phyloP scores from a whole-genome alignment of 768 basidiomycete genomes.

The Pholiota conissans region DNA sequence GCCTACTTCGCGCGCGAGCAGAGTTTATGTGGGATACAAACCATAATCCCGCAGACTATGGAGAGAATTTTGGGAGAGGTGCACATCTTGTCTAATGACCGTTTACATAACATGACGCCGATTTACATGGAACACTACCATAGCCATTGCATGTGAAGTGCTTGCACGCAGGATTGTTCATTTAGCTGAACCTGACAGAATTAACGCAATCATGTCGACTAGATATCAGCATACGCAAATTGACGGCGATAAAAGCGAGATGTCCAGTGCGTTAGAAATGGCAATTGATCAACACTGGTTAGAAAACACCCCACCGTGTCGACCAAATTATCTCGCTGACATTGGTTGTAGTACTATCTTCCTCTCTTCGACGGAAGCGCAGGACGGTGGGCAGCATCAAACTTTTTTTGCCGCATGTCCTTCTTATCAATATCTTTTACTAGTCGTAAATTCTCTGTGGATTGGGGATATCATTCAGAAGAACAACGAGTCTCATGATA shows the following conservation, averaged over 20 bases:
- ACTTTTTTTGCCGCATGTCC: not conserved
- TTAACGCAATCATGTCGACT: conserved; percentile 73
- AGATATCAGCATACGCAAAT: conserved; percentile 70
- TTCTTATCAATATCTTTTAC: not conserved
- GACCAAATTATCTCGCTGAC: not conserved
- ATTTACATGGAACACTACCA: not conserved
- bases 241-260: conserved; percentile 77
- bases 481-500: conserved; percentile 71
- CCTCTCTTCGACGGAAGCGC: conserved; percentile 82
- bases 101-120: conserved; percentile 3
- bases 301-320: conserved; percentile 2
- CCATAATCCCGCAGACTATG: conserved; percentile 81
- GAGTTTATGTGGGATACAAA: conserved; percentile 84
- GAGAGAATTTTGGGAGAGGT: conserved; percentile 84
- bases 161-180: conserved; percentile 83
- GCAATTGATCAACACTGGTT: conserved; percentile 94
- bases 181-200: conserved; percentile 56
- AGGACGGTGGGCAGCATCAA: conserved; percentile 54
- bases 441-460: conserved; percentile 85
- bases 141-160: conserved; percentile 83
- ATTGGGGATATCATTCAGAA: conserved; percentile 78
- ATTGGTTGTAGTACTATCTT: conserved; percentile 63
- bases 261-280: conserved; percentile 78
- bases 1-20: conserved; percentile 71
- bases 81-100: conserved; percentile 16